phyloP scores from a whole-genome alignment of 306 rosid genomes.

The Datisca glomerata region DNA sequence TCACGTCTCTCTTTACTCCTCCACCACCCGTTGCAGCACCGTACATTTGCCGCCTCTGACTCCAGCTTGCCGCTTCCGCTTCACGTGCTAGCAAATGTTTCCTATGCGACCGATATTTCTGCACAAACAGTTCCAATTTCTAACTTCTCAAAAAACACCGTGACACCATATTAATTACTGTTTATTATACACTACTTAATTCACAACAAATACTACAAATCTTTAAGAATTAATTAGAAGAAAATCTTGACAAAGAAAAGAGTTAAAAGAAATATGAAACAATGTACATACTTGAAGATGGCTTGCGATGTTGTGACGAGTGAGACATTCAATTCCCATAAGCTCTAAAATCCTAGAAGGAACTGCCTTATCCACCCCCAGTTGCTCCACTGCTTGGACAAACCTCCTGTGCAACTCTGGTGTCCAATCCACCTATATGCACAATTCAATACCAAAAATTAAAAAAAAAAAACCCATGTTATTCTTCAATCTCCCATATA shows the following conservation, averaged over 20 bases:
- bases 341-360: conserved; percentile 93
- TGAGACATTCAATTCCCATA: conserved; percentile 90
- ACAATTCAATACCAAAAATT: conserved; percentile 10
- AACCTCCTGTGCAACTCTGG: conserved; percentile 81
- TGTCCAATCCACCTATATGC: conserved; percentile 90
- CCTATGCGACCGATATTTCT: conserved; percentile 90
- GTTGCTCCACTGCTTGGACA: conserved; percentile 94
- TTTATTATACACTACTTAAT: too few species aligned
- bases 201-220: too few species aligned
- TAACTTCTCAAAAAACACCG: neutral
- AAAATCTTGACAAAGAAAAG: neutral
- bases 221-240: too few species aligned
- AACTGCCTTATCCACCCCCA: conserved; percentile 93
- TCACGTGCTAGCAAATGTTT: conserved; percentile 90
- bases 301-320: conserved; percentile 97
- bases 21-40: conserved; percentile 15
- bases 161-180: too few species aligned
- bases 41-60: conserved; percentile 50
- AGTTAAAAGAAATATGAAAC: neutral
- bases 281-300: conserved; percentile 63
- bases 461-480: neutral
- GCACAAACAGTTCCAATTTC: conserved; percentile 9
- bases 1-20: conserved; percentile 34
- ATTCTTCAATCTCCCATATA: too few species aligned
- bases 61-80: conserved; percentile 91